Evolutionary conservation across 2,329 filamentous ascomycete species (phyloP).

Genomic region (Venturia pyrina): DNA sequence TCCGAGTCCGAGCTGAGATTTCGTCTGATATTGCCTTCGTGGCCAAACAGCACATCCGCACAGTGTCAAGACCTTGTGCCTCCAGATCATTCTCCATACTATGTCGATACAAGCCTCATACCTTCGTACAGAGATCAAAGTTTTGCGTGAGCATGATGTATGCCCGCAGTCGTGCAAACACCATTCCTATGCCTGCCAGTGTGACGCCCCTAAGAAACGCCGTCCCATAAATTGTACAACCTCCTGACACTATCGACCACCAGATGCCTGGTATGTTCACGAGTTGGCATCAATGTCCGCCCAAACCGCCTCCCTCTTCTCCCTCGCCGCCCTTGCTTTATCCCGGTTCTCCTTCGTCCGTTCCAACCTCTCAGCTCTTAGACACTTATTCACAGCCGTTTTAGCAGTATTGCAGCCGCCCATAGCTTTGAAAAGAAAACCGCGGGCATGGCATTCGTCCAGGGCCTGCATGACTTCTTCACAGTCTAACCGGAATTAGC

Average conservation of each 20-base stretch:
- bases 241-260: neutral
- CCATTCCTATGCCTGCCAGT: neutral
- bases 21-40: neutral
- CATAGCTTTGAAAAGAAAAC: conserved; percentile 83
- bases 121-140: neutral
- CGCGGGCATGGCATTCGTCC: conserved; percentile 87
- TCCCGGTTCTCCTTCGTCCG: conserved; percentile 69
- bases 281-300: conserved; percentile 66
- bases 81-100: neutral
- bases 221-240: neutral
- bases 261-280: conserved; percentile 20
- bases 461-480: conserved; percentile 88
- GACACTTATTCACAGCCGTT: conserved; percentile 70
- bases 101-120: neutral
- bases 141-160: neutral
- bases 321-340: conserved; percentile 55
- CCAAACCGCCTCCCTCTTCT: conserved; percentile 68
- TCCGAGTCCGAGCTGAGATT: no score
- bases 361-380: conserved; percentile 70
- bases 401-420: conserved; percentile 89
- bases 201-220: neutral
- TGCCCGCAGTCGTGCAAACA: neutral
- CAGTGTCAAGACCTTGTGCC: no score
- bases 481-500: conserved; percentile 54
- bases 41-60: no score